These are phyloP conservation scores for Discostella pseudostelligera DNA, from an alignment of 108 stramenopile species.

Conservation along the genomic window DNA sequence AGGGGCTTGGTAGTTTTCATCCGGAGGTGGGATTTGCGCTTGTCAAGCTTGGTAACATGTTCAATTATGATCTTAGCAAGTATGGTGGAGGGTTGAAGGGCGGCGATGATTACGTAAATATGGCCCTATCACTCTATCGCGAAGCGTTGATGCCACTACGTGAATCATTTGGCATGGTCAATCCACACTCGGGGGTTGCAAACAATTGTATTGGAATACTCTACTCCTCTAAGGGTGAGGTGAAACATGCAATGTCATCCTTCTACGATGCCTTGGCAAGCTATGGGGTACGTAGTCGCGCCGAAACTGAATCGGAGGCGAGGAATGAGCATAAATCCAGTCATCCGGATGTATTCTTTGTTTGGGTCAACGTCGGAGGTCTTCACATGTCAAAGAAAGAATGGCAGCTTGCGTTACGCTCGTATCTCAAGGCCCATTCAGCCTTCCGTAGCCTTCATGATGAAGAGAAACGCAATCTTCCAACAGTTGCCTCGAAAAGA, in stretches of 20 bases:
- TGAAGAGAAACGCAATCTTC: conserved; percentile 13
- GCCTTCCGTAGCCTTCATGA: conserved; percentile 33
- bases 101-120: conserved; percentile 21
- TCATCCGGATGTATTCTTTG: conserved; percentile 40
- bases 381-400: conserved; percentile 34
- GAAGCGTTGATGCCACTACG: conserved; percentile 32
- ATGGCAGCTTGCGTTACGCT: conserved; percentile 45
- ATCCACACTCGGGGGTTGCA: conserved; percentile 28
- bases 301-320: conserved; percentile 1
- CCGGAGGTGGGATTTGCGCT: conserved; percentile 37
- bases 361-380: conserved; percentile 47
- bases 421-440: conserved; percentile 38
- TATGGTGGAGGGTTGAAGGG: conserved; percentile 9
- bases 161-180: conserved; percentile 29
- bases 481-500: conserved; percentile 17
- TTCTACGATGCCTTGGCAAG: conserved; percentile 46
- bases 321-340: conserved; percentile 8
- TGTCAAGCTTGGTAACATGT: conserved; percentile 36
- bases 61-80: conserved; percentile 21
- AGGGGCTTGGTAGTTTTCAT: conserved; percentile 37
- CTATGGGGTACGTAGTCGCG: conserved; percentile 37
- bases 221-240: conserved; percentile 23
- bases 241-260: conserved; percentile 36
- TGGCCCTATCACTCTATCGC: conserved; percentile 38
- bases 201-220: conserved; percentile 45